phyloP scores from a whole-genome alignment of 2,329 filamentous ascomycete species.

The Beauveria pseudobassiana region DNA sequence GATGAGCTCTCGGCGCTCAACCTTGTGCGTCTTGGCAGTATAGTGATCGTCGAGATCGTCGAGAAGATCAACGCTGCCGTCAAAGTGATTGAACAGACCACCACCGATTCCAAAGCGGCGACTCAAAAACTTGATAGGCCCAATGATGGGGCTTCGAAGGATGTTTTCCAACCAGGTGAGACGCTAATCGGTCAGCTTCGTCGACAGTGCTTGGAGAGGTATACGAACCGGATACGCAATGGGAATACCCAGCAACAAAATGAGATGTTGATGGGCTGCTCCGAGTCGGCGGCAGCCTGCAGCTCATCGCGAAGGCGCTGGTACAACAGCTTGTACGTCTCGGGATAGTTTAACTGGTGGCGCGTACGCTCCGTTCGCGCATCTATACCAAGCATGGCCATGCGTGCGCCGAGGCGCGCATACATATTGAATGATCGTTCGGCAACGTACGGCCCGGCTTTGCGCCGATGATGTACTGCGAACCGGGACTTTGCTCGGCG shows the following conservation, averaged over 20 bases:
- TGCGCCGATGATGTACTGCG: slow-evolving; percentile 71
- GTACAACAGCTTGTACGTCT: slow-evolving; percentile 82
- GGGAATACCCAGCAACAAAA: slow-evolving; percentile 80
- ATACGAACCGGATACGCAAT: slow-evolving; percentile 67
- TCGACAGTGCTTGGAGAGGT: not conserved
- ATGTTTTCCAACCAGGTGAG: slow-evolving; percentile 97
- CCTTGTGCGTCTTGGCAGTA: slow-evolving; percentile 85
- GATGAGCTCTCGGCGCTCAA: slow-evolving; percentile 72
- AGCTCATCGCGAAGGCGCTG: slow-evolving; percentile 68
- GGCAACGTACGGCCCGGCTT: slow-evolving; percentile 77
- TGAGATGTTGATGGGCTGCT: slow-evolving; percentile 81
- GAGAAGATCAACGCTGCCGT: slow-evolving; percentile 84
- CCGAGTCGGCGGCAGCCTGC: slow-evolving; percentile 53
- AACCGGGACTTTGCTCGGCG: slow-evolving; percentile 44
- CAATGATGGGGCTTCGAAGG: slow-evolving; percentile 76
- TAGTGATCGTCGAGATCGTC: slow-evolving; percentile 96
- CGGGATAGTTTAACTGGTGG: slow-evolving; percentile 89
- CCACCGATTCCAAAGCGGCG: slow-evolving; percentile 82
- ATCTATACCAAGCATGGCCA: slow-evolving; percentile 83
- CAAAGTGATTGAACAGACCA: slow-evolving; percentile 86
- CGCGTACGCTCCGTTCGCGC: slow-evolving; percentile 90
- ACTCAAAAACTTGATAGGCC: slow-evolving; percentile 81
- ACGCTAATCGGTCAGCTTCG: slow-evolving; percentile 39
- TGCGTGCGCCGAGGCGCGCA: slow-evolving; percentile 70
- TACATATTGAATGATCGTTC: slow-evolving; percentile 84